Evolutionary conservation across 306 rosid genomes (phyloP).

Genomic region (Prunus fruticosa): DNA sequence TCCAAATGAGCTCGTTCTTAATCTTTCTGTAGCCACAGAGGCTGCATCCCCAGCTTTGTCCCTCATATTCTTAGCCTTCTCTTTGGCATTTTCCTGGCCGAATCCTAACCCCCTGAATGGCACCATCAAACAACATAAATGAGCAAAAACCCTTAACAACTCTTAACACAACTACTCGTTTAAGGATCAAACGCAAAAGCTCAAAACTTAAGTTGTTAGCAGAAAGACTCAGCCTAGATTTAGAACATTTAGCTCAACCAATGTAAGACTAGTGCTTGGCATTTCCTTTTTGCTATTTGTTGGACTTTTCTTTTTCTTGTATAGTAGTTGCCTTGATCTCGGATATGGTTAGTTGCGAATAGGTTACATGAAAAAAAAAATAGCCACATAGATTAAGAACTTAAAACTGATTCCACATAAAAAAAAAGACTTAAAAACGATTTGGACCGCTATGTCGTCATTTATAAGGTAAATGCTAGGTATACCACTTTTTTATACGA

Average conservation of each 20-base stretch:
- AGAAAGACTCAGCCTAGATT: not conserved
- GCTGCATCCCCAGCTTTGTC: slow-evolving; percentile 45
- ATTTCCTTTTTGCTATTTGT: too few species aligned
- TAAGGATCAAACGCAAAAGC: not conserved
- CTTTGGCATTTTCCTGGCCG: slow-evolving; percentile 16
- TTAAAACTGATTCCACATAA: too few species aligned
- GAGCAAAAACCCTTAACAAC: not conserved
- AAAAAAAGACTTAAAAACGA: too few species aligned
- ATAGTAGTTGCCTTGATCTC: too few species aligned
- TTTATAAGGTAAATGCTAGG: too few species aligned
- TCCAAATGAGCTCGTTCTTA: not conserved
- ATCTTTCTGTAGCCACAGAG: slow-evolving; percentile 27
- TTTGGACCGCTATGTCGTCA: too few species aligned
- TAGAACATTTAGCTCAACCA: not conserved
- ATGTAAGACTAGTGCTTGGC: too few species aligned
- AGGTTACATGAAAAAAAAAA: too few species aligned
- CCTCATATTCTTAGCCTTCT: slow-evolving; percentile 17
- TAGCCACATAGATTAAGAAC: too few species aligned
- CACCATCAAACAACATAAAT: not conserved
- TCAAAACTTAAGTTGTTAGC: not conserved
- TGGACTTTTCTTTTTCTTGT: too few species aligned
- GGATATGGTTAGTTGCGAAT: too few species aligned
- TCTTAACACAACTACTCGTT: not conserved
- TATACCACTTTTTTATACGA: too few species aligned
- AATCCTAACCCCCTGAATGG: slow-evolving; percentile 28